phyloP scores from a whole-genome alignment of 2,329 filamentous ascomycete species.

The Bipolaris sorokiniana region DNA sequence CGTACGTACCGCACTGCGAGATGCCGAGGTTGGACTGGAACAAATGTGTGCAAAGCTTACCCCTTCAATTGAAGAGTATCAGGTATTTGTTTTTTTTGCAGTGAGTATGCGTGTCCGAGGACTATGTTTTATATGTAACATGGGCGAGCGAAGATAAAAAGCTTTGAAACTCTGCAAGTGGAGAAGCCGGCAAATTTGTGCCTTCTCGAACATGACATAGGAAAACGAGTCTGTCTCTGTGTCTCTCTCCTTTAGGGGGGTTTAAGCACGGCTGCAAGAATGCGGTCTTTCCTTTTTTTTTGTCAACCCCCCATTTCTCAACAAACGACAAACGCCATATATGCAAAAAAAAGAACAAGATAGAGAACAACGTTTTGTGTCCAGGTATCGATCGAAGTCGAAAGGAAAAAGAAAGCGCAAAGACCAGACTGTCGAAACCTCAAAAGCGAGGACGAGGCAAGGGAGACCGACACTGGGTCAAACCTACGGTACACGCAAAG shows the following conservation, averaged over 20 bases:
- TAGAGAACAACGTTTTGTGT: conserved; percentile 6
- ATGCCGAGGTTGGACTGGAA: background rate
- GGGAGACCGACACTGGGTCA: conserved; percentile 13
- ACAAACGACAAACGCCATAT: conserved; percentile 13
- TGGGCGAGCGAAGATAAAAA: background rate
- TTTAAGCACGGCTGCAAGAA: background rate
- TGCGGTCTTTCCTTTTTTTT: background rate
- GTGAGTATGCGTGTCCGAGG: background rate
- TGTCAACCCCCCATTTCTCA: background rate
- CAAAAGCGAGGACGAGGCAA: conserved; percentile 9
- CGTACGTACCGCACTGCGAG: background rate
- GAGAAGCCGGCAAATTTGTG: background rate
- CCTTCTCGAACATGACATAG: conserved; percentile 3
- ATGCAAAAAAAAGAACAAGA: conserved; percentile 16
- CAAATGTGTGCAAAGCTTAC: background rate
- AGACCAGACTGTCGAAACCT: conserved; percentile 16
- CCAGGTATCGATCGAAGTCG: conserved; percentile 18
- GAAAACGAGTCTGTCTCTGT: conserved; percentile 3
- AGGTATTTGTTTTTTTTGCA: background rate
- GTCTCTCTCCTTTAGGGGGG: background rate
- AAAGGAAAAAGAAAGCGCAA: conserved; percentile 8
- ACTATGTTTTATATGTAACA: background rate
- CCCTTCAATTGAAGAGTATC: background rate
- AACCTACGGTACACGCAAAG: conserved; percentile 11
- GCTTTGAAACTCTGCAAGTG: background rate